phyloP scores from a whole-genome alignment of 257 asterid genomes.

The Scutellaria minor region DNA sequence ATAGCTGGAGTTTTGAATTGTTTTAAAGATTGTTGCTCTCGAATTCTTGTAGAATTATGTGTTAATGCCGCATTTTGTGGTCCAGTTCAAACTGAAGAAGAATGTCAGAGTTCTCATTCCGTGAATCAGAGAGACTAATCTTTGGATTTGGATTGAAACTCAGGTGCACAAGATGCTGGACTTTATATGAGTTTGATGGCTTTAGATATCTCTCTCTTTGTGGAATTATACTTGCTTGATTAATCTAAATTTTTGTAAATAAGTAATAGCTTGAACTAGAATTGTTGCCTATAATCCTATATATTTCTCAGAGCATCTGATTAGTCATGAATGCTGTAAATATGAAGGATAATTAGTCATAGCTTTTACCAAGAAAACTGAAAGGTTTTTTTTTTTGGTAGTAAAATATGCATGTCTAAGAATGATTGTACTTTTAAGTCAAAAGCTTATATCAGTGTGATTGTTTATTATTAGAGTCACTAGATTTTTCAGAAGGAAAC shows the following conservation, averaged over 20 bases:
- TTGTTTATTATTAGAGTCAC: no score
- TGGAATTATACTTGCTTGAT: neutral
- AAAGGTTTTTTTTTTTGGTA: no score
- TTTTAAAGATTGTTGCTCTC: neutral
- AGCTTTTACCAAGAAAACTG: no score
- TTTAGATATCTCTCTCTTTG: neutral
- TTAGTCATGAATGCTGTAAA: no score
- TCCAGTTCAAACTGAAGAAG: no score
- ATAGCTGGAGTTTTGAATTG: neutral
- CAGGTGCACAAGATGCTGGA: slow-evolving; percentile 26
- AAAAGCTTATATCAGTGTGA: no score
- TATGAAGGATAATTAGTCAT: no score
- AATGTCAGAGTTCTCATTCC: no score
- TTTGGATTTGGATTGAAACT: slow-evolving; percentile 3
- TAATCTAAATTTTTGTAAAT: neutral
- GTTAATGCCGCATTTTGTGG: neutral
- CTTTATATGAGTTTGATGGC: neutral
- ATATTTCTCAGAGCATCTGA: no score
- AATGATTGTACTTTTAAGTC: no score
- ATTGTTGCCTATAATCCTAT: neutral
- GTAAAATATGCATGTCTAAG: no score
- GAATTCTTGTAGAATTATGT: slow-evolving; percentile 18
- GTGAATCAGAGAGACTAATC: neutral
- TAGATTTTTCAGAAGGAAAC: no score
- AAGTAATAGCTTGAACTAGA: neutral